These are phyloP conservation scores for Candida arabinofermentans DNA, from an alignment of 805 yeast genomes.

Conservation along the genomic window DNA sequence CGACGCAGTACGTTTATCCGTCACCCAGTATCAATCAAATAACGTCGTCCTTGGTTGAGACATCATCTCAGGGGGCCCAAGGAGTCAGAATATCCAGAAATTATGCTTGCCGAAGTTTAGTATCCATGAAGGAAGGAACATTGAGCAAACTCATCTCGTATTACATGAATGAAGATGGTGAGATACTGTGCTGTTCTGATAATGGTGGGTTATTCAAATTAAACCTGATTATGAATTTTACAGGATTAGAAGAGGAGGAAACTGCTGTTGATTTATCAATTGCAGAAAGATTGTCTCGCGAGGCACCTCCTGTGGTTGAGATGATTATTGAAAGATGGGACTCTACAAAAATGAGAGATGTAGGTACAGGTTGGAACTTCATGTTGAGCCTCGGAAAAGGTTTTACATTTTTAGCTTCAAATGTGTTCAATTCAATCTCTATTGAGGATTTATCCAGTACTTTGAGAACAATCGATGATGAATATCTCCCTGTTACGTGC, in stretches of 20 bases:
- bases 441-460: background rate
- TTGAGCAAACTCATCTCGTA: conserved; percentile 7
- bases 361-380: background rate
- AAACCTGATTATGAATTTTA: background rate
- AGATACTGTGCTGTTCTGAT: conserved; percentile 6
- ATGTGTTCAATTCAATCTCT: background rate
- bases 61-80: too few species aligned
- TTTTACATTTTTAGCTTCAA: background rate
- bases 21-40: conserved; percentile 8
- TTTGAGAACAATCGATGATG: background rate
- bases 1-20: conserved; percentile 15
- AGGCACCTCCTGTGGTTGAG: conserved; percentile 2
- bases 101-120: conserved; percentile 4
- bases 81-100: conserved; percentile 5
- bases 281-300: conserved; percentile 6
- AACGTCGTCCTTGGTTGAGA: background rate
- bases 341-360: background rate
- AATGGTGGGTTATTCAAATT: conserved; percentile 6
- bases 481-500: background rate
- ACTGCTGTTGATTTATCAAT: conserved; percentile 5
- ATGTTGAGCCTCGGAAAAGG: background rate
- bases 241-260: conserved; percentile 5
- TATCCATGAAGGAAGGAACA: conserved; percentile 11
- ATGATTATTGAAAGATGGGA: conserved; percentile 9
- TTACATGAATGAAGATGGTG: conserved; percentile 2